A percentile compares a stretch with the other conserved stretches of the same genome.
Evolutionary conservation across 2,329 filamentous ascomycete species (phyloP).

Genomic region (Xylariaceae sp.): DNA sequence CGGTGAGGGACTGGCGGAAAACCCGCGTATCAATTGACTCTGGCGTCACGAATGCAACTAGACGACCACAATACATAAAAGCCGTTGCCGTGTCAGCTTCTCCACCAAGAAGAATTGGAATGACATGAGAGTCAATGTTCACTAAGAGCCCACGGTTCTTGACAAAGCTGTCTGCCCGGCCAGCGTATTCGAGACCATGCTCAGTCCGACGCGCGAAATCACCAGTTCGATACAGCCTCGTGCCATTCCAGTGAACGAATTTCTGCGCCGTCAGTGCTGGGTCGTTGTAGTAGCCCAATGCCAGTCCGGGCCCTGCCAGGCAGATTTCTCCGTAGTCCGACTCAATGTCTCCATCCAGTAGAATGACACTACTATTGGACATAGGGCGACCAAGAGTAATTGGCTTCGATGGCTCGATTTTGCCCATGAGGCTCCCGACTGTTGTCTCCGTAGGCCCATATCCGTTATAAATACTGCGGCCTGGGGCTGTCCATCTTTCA

Average conservation of each 20-base stretch:
- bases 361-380: neutral
- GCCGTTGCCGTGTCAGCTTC: conserved; percentile 1
- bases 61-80: conserved; percentile 1
- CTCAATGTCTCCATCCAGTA: neutral
- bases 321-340: conserved; percentile 2
- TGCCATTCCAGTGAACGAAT: conserved; percentile 5
- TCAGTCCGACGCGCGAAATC: conserved; percentile 8
- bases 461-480: conserved; percentile 7
- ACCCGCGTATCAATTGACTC: neutral
- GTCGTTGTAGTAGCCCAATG: conserved; percentile 5
- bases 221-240: conserved; percentile 8
- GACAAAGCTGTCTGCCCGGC: conserved; percentile 5
- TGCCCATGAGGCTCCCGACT: conserved; percentile 1
- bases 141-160: conserved; percentile 8
- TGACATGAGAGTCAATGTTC: conserved; percentile 5
- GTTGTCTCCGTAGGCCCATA: conserved; percentile 13
- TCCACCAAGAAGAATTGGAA: neutral
- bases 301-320: conserved; percentile 1
- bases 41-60: conserved; percentile 3
- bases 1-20: neutral
- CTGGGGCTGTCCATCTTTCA: conserved; percentile 1
- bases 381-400: conserved; percentile 5
- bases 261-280: conserved; percentile 5
- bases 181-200: conserved; percentile 9
- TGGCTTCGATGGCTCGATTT: neutral